These are phyloP conservation scores for Globisporangium heterothallicum DNA, from an alignment of 352 stramenopile species.

Conservation along the genomic window DNA sequence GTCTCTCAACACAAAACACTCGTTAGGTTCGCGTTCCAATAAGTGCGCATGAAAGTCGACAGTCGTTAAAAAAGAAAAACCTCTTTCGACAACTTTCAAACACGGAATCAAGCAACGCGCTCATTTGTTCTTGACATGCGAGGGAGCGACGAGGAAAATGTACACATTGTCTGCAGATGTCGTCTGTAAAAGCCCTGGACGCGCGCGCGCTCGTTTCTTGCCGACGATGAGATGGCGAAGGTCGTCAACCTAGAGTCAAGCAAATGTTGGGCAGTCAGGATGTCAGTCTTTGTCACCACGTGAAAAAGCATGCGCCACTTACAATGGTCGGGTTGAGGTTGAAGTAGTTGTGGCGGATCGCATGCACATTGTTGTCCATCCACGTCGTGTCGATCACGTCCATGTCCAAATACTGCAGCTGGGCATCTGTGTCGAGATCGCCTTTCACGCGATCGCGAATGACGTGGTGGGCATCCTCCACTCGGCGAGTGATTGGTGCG, in stretches of 20 bases:
- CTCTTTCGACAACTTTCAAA: too few relatives aligned
- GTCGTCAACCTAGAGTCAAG: slow-evolving; percentile 39
- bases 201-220: slow-evolving; percentile 43
- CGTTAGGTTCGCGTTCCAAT: too few relatives aligned
- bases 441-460: slow-evolving; percentile 11
- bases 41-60: too few relatives aligned
- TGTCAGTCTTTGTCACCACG: too few relatives aligned
- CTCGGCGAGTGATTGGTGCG: slow-evolving; percentile 1
- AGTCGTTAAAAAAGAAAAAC: too few relatives aligned
- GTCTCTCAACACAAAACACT: too few relatives aligned
- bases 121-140: slow-evolving; percentile 63
- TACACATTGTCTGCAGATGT: slow-evolving; percentile 62
- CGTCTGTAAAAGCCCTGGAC: slow-evolving; percentile 51
- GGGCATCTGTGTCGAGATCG: slow-evolving; percentile 2
- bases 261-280: not conserved
- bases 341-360: slow-evolving; percentile 67
- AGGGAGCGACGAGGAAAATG: slow-evolving; percentile 69
- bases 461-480: slow-evolving; percentile 8
- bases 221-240: slow-evolving; percentile 55
- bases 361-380: slow-evolving; percentile 71
- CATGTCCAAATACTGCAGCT: slow-evolving; percentile 40
- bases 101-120: not conserved
- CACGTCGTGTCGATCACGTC: slow-evolving; percentile 79
- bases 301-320: too few relatives aligned
- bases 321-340: slow-evolving; percentile 66